These are phyloP conservation scores for Neofusicoccum parvum DNA, from an alignment of 2,329 filamentous ascomycete genomes.

Conservation along the genomic window DNA sequence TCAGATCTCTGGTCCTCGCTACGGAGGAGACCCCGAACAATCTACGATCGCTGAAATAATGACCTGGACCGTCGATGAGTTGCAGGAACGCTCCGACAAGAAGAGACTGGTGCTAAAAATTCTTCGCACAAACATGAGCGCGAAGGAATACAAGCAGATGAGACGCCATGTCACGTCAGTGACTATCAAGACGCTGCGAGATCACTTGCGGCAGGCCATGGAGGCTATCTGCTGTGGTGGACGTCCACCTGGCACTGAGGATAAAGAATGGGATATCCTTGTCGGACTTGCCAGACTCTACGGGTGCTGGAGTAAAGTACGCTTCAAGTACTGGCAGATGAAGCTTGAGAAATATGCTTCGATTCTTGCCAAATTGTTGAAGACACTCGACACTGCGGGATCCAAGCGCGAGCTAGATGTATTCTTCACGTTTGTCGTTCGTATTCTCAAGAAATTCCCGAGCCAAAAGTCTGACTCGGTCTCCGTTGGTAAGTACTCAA, in stretches of 20 bases:
- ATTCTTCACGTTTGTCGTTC: background rate
- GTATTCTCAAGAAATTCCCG: background rate
- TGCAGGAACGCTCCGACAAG: constrained; percentile 45
- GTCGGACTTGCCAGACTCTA: constrained; percentile 33
- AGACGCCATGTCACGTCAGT: constrained; percentile 20
- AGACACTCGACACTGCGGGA: background rate
- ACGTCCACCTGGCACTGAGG: background rate
- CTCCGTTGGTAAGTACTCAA: background rate
- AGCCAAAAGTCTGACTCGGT: background rate
- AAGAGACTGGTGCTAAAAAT: constrained; percentile 49
- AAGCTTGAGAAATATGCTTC: background rate
- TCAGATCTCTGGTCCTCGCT: background rate
- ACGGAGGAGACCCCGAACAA: constrained; percentile 21
- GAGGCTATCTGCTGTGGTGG: background rate
- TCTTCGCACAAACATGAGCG: constrained; percentile 26
- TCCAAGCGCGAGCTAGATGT: background rate
- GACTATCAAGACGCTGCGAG: background rate
- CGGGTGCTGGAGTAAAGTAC: constrained; percentile 32
- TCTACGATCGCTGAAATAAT: constrained; percentile 31
- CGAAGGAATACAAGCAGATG: background rate
- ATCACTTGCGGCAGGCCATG: background rate
- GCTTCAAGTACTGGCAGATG: background rate
- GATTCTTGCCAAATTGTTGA: background rate
- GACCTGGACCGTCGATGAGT: constrained; percentile 36
- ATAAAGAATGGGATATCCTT: constrained; percentile 31